Base-by-base conservation (phyloP, 2,329 filamentous ascomycete species). In the Orbilia ellipsospora region DNA sequence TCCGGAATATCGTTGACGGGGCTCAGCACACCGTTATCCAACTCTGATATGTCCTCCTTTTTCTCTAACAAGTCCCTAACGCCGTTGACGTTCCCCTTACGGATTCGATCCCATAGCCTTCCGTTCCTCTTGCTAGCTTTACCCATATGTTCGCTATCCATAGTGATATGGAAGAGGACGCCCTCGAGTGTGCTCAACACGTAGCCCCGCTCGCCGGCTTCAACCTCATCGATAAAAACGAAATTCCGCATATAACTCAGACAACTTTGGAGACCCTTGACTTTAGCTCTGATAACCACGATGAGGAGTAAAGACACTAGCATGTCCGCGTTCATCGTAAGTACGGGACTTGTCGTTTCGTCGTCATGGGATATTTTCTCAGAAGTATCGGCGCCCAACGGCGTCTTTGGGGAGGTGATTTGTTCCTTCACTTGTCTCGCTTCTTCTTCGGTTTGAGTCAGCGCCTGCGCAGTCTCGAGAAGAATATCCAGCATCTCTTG, bases 141-240 rank as follows among this genome's bases (percentile, higher is more conserved):
- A 75, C 94, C 88, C 70, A 99, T 84, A 3, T 90, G 91, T 13
- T 88, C 89, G 0, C 94, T 96, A 80, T 96, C 94, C 75, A 90
- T 88, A 7, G 90, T 88, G 1, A 99, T 87, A 81, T 99, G 98
- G 0, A 92, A 90, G 40, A 99, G 83, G 0, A 99, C 95, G 5
- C 93, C 95, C 82, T 99, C 95, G 74, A 98, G 92, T 0, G 95
- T 99, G 82, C 94, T 98, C 60, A 99, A 83, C 0, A 94, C 94
- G 82, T 99, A 99, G 7, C 95, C 95, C 85, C 96, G 90, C 83
- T 99, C 95, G 57, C 95, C 95, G 76, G 90, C 96, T 78, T 99
- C 95, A 7, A 99, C 93, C 83, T 99, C 95, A 79, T 98, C 95
- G 60, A 97, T 94, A 82, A 97, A 99, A 78, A 97, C 95, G 81